These are phyloP conservation scores for Naganishia sp. DNA, from an alignment of 1,284 basidiomycete species.

Conservation along the genomic window DNA sequence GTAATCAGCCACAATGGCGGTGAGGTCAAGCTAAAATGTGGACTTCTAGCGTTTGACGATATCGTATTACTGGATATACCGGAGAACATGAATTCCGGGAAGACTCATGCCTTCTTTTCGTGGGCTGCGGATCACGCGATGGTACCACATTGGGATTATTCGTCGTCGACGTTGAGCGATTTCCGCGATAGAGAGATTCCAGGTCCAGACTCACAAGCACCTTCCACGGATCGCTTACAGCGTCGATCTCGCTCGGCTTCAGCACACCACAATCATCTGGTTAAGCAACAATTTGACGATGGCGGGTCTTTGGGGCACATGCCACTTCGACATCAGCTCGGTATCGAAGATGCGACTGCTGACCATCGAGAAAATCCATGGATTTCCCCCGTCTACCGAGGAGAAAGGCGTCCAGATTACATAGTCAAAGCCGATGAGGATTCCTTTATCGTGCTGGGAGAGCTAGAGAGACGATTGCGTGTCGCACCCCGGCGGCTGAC, in stretches of 20 bases:
- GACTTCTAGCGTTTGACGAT: conserved; percentile 64
- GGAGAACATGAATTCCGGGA: conserved; percentile 58
- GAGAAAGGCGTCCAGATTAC: conserved; percentile 68
- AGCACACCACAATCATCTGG: background rate
- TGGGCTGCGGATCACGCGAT: conserved; percentile 83
- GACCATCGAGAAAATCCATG: background rate
- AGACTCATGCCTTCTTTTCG: conserved; percentile 56
- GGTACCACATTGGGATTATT: conserved; percentile 63
- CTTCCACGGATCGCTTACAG: background rate
- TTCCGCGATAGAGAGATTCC: background rate
- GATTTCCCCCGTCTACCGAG: conserved; percentile 38
- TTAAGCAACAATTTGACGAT: background rate
- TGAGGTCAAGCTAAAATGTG: background rate
- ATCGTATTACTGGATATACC: conserved; percentile 57
- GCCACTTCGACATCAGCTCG: too few relatives aligned
- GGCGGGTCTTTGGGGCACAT: background rate
- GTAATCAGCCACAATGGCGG: conserved; percentile 39
- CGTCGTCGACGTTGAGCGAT: background rate
- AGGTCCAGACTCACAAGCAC: background rate
- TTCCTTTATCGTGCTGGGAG: conserved; percentile 88
- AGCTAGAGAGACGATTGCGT: conserved; percentile 81
- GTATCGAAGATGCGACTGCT: too few relatives aligned
- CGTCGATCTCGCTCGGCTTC: background rate
- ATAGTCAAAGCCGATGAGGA: conserved; percentile 93
- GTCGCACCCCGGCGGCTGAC: conserved; percentile 70